A percentile compares a stretch with the other conserved stretches of the same genome.
These are phyloP conservation scores for Populus hybrid DNA, from an alignment of 441 rosid genomes.

Conservation along the genomic window DNA sequence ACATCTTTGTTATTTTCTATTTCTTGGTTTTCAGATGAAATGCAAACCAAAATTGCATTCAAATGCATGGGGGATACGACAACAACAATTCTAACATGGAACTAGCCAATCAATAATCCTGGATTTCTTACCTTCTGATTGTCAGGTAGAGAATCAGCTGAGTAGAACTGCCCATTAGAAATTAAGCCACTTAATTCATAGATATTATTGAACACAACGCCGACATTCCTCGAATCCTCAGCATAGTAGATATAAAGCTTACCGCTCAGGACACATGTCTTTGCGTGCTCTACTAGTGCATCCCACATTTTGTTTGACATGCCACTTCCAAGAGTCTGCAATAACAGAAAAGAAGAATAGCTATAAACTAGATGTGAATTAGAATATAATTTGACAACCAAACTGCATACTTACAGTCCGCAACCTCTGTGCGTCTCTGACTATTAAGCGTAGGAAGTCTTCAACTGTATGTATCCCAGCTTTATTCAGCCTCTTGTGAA, in stretches of 20 bases:
- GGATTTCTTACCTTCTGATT: constrained; percentile 61
- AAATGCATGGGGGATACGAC: neutral
- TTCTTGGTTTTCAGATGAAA: neutral
- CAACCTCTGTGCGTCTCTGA: constrained; percentile 63
- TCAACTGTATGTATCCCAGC: constrained; percentile 65
- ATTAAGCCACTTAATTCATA: constrained; percentile 78
- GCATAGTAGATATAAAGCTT: constrained; percentile 78
- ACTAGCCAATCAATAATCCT: neutral
- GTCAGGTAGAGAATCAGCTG: constrained; percentile 81
- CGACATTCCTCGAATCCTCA: constrained; percentile 57
- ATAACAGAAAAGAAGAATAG: constrained; percentile 12
- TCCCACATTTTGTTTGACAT: constrained; percentile 99
- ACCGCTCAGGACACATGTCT: constrained; percentile 73
- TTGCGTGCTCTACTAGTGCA: too few relatives aligned
- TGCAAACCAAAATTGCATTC: neutral
- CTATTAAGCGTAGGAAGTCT: constrained; percentile 73
- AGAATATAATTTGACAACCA: constrained; percentile 13
- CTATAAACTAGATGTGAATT: constrained; percentile 4
- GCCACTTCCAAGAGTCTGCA: constrained; percentile 89
- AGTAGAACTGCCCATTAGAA: constrained; percentile 54
- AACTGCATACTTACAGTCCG: constrained; percentile 57
- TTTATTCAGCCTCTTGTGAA: constrained; percentile 79
- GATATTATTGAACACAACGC: constrained; percentile 80
- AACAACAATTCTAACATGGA: neutral
- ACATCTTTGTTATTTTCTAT: neutral